Evolutionary conservation across 371 early-diverging fungal species (phyloP), one percentile per base, ranked within the genome.

Genomic region (Mucor plumbeus): DNA sequence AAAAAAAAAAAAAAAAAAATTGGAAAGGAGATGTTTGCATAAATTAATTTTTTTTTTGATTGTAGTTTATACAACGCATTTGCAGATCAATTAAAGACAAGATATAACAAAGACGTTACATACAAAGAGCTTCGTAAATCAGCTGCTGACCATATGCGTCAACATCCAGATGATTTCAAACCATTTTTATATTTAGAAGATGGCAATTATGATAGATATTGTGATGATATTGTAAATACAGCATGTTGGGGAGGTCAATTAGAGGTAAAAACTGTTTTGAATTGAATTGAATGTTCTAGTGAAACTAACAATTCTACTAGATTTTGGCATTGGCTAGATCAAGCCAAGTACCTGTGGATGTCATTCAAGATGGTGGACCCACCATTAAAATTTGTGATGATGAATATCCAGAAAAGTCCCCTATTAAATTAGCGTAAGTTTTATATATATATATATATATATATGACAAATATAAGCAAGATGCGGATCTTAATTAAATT

Each of bases 191-290:
- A 90, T 19, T 88, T 87, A 54, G 91, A 95, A 47, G 79, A 81
- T 19, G 97, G 96, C n/a, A 88, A 93, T 67, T 94, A 90, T 77
- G 78, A 81, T 50, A 71, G 74, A 48, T 93, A 97, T 70, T 95
- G 95, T 75, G 67, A 88, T 67, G 89, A 88, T 39, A 79, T 97
- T 19, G 94, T 90, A 59, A 69, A 78, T 34, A 93, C 95, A 0
- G 92, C 97, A 6, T 84, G 87, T 1, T 98, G 98, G 98, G 98
- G 98, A 61, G 98, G 98, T 13, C 94, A 98, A 64, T 77, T 91
- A 6, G 98, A 98, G 86, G 94, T 96, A 84, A 73, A 36, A 26
- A 15, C 4, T 1, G 19, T 10, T 44, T 15, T 8, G 26, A n/a
- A 10, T 15, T 8, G 26, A n/a, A 10, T 36, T 36, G 56, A 36